Evolutionary conservation across 2,329 filamentous ascomycete species (phyloP).

Genomic region (Trichoderma hamatum): DNA sequence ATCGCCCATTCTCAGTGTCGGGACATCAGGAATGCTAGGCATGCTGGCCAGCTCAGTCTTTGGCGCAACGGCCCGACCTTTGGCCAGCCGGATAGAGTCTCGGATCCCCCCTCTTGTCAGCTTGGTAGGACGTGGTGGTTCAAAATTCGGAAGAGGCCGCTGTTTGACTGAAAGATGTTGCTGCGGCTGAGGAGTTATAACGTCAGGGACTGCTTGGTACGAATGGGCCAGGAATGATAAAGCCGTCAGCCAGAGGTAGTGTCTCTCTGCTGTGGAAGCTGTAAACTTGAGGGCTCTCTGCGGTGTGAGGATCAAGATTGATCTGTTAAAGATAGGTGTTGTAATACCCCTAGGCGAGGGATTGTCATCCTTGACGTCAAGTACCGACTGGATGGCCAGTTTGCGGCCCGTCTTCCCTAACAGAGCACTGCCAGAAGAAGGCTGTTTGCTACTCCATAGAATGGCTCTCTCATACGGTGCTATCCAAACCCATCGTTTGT

Average conservation of each 20-base stretch:
- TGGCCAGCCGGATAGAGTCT: constrained; percentile 88
- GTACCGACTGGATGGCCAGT: constrained; percentile 88
- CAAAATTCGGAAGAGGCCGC: constrained; percentile 54
- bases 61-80: constrained; percentile 62
- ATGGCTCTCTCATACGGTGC: constrained; percentile 95
- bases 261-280: constrained; percentile 76
- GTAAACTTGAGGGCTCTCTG: constrained; percentile 96
- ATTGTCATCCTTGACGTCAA: constrained; percentile 96
- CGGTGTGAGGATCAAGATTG: constrained; percentile 91
- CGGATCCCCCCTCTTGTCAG: constrained; percentile 65
- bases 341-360: constrained; percentile 69
- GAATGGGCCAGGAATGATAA: constrained; percentile 94
- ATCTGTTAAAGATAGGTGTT: constrained; percentile 76
- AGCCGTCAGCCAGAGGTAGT: constrained; percentile 93
- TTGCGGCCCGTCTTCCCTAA: constrained; percentile 95
- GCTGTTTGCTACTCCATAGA: constrained; percentile 98
- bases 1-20: constrained; percentile 44
- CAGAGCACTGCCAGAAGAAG: constrained; percentile 80
- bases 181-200: constrained; percentile 56
- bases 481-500: constrained; percentile 98
- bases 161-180: constrained; percentile 40
- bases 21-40: constrained; percentile 44
- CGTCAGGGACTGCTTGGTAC: constrained; percentile 76
- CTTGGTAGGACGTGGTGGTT: constrained; percentile 50
- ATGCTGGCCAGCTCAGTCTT: constrained; percentile 58